Evolutionary conservation across 164 flowering plant genomes (phyloP).

Genomic region (Dillenia suffruticosa): DNA sequence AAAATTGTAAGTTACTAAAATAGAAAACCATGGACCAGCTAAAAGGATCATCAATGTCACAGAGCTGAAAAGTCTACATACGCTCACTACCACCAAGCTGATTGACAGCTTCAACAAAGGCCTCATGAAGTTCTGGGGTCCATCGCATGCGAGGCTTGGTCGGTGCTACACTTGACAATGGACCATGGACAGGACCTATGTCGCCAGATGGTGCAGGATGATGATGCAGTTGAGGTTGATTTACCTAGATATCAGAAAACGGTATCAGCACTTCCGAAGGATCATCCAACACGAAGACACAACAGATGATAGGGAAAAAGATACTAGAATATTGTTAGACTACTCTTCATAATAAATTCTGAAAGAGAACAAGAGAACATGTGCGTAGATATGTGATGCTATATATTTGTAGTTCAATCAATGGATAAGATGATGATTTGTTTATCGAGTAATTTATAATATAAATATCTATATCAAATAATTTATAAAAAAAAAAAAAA

Average conservation of each 20-base stretch:
- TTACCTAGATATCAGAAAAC: constrained; percentile 11
- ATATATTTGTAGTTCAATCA: too few relatives aligned
- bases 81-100: constrained; percentile 74
- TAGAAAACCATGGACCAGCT: not conserved
- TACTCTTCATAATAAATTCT: too few relatives aligned
- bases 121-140: constrained; percentile 74
- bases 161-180: constrained; percentile 14
- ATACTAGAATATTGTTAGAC: too few relatives aligned
- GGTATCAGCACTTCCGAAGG: constrained; percentile 13
- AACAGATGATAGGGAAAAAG: too few relatives aligned
- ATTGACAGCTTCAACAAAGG: constrained; percentile 64
- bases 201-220: constrained; percentile 17
- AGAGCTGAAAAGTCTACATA: constrained; percentile 14
- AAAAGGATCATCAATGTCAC: not conserved
- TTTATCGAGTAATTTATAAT: too few relatives aligned
- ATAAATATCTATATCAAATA: too few relatives aligned
- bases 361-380: too few relatives aligned
- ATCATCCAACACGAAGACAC: too few relatives aligned
- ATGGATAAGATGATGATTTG: too few relatives aligned
- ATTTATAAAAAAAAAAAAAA: too few relatives aligned
- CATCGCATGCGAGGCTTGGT: constrained; percentile 62
- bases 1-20: not conserved
- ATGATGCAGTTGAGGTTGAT: constrained; percentile 17
- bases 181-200: constrained; percentile 10
- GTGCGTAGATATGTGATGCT: too few relatives aligned